Percentiles rank a stretch among this genome's conserved stretches.
These are phyloP conservation scores for Lactarius indigo DNA, from an alignment of 768 basidiomycete species.

Conservation along the genomic window DNA sequence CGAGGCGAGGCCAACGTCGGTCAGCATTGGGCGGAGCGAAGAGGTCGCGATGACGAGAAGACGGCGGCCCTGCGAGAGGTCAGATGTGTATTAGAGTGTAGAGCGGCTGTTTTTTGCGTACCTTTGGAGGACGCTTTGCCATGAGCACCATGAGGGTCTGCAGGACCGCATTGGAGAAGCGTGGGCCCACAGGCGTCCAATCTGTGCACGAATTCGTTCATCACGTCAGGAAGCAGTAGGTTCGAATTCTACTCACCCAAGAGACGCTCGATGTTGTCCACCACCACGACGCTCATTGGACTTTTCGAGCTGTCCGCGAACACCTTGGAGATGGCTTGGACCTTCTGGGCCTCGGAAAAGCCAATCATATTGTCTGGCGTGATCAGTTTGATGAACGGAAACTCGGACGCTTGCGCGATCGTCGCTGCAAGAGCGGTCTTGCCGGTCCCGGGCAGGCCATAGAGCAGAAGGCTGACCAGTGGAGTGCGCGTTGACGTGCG, in stretches of 20 bases:
- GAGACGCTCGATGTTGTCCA: conserved; percentile 91
- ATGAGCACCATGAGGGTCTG: conserved; percentile 89
- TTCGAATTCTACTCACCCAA: conserved; percentile 54
- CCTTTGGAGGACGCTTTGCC: conserved; percentile 89
- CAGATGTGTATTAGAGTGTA: not conserved
- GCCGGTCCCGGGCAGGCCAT: conserved; percentile 87
- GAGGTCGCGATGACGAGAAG: conserved; percentile 91
- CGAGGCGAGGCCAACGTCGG: conserved; percentile 80
- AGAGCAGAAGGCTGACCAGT: conserved; percentile 84
- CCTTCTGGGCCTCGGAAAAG: conserved; percentile 88
- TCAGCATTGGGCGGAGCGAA: conserved; percentile 79
- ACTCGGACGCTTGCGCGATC: conserved; percentile 90
- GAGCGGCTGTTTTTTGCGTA: conserved; percentile 31
- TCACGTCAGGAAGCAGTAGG: not conserved
- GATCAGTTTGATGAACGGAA: conserved; percentile 96
- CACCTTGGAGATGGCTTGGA: conserved; percentile 84
- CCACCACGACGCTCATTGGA: conserved; percentile 91
- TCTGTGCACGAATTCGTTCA: conserved; percentile 45
- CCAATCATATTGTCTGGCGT: conserved; percentile 98
- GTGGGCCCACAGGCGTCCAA: conserved; percentile 95
- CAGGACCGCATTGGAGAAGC: conserved; percentile 92
- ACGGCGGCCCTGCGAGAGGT: conserved; percentile 62
- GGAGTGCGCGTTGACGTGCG: conserved; percentile 86
- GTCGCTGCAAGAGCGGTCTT: conserved; percentile 94
- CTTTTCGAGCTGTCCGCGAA: conserved; percentile 97